Base-by-base conservation (phyloP, 2,329 filamentous ascomycete species). In the Raffaelea albimanens region DNA sequence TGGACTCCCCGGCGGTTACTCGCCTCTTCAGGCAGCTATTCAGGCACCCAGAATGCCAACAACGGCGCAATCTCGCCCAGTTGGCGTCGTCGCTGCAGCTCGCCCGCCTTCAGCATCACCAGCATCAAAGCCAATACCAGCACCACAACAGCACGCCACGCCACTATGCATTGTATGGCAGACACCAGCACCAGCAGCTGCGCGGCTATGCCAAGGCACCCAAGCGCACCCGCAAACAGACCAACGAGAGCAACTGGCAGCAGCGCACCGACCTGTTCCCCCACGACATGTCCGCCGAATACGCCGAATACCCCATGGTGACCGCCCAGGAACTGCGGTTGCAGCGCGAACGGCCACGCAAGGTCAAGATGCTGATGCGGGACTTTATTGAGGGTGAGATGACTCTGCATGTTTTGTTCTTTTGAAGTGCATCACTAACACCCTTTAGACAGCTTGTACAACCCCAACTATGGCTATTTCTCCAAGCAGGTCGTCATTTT, bases 401-500 rank as follows among this genome's bases (percentile, higher is more conserved):
- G 1, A 3, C 16, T n/a, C 1, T n/a, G 1, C 33, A 8, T 21
- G 10, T 25, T 52, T 52, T 11, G 56, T 57, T 21, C 19, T 38
- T 7, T 19, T 19, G 3, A 4, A 8, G 20, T 19, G n/a, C 14
- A 4, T 8, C 10, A 3, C 5, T 38, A 8, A 16, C n/a, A 8
- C 34, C 14, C n/a, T 16, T 38, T 19, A 94, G 90, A 96, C 68
- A 93, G 87, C 61, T 70, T 96, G 14, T 97, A 97, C 63, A 96
- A 97, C 61, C 89, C 89, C 0, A 76, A 87, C 56, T 97, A 96
- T 61, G 90, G 91, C 56, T 96, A 96, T 70, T 96, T 96, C 66
- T 90, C 89, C 46, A 95, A 95, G 60, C 88, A 95, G 62, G 91
- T 87, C 58, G 89, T 94, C 61, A 96, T 98, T 65, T 98, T 98